Percentiles rank a stretch among this genome's conserved stretches.
phyloP scores from a whole-genome alignment of 441 rosid genomes.

The Erysimum cheiri region DNA sequence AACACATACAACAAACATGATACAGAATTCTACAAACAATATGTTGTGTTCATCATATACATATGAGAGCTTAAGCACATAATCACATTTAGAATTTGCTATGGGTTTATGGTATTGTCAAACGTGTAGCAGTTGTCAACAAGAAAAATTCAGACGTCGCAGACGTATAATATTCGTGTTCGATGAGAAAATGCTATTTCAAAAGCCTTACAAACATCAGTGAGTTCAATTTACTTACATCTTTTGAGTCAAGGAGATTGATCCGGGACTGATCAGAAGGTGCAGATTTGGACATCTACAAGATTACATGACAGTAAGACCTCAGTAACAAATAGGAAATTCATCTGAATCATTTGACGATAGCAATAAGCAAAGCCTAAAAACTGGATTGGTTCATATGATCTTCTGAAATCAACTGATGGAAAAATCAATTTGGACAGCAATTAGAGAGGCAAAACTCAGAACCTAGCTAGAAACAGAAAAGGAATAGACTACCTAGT shows the following conservation, averaged over 20 bases:
- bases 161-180: neutral
- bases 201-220: neutral
- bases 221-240: slow-evolving; percentile 59
- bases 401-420: neutral
- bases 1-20: slow-evolving; percentile 25
- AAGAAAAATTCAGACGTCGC: neutral
- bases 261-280: slow-evolving; percentile 92
- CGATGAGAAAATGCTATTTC: slow-evolving; percentile 1
- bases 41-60: neutral
- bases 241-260: slow-evolving; percentile 95
- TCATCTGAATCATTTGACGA: neutral
- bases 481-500: slow-evolving; percentile 12
- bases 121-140: neutral
- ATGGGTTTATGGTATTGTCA: neutral
- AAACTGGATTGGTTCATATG: neutral
- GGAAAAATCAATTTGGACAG: neutral
- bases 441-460: neutral
- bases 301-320: slow-evolving; percentile 37
- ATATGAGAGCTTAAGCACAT: too few relatives aligned
- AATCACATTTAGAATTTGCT: neutral
- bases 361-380: neutral
- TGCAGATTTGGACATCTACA: slow-evolving; percentile 96
- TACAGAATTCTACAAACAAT: slow-evolving; percentile 1
- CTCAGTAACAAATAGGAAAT: slow-evolving; percentile 1
- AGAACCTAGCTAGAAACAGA: slow-evolving; percentile 4